Evolutionary conservation across 805 yeast genomes (phyloP), one percentile per base, ranked within the genome.

Genomic region (Nakazawaea siamensis): DNA sequence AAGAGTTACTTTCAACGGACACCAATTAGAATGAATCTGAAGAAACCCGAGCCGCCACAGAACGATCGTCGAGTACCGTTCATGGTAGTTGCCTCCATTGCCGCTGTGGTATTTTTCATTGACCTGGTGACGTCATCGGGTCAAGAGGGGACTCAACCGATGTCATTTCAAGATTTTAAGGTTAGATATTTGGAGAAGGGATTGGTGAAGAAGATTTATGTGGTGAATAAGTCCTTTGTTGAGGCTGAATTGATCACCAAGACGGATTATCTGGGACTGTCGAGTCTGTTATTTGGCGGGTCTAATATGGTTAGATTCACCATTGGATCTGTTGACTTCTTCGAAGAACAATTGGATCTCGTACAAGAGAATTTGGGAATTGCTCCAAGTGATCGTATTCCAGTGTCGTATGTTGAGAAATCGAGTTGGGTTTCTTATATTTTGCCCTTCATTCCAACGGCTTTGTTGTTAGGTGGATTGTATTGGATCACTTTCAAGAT

Each of bases 141-240:
- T 4, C 32, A n/a, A 24, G 38, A 33, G 14, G 38, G 35, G 12
- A 23, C 37, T 13, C 43, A 48, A 29, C 54, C 84, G 50, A 66
- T 90, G 40, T 77, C 96, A 2, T 92, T 87, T 80, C 97, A 92
- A 61, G 95, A 90, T 51, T 90, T 92, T 62, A 71, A 85, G 27
- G 64, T 78, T 4, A 67, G 77, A 31, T 79, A 78, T 49, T 65
- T 92, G 41, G 83, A 80, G 42, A 82, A 77, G 47, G 87, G 87
- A 4, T 66, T 75, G 28, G 99, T 92, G 11, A 68, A 76, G 31
- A 74, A 71, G 43, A 64, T 92, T 34, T 58, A 76, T 14, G 88
- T 92, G 6, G 76, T 85, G 20, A 90, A 92, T 61, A 80, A 81
- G 48, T 64, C 73, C 10, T 68, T 69, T 31, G 98, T 86, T 6